These are phyloP conservation scores for Monilinia vaccinii-corymbosi DNA, from an alignment of 2,329 filamentous ascomycete genomes.

Conservation along the genomic window DNA sequence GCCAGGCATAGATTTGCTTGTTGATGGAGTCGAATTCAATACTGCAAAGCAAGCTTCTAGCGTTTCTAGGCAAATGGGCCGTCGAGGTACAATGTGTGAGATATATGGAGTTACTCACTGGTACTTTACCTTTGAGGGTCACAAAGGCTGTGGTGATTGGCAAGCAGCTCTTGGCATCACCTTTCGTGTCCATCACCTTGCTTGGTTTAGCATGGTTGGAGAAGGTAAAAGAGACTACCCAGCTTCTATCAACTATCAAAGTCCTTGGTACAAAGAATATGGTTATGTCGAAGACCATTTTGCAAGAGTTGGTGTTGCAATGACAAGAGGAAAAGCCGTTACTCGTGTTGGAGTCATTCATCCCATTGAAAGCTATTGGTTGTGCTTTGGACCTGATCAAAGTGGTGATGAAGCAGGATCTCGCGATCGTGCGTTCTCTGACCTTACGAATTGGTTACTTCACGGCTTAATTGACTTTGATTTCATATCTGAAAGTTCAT, in stretches of 20 bases:
- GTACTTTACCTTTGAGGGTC: slow-evolving; percentile 29
- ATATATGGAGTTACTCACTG: slow-evolving; percentile 30
- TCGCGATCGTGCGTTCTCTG: slow-evolving; percentile 25
- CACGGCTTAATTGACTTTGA: slow-evolving; percentile 30
- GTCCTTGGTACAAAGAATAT: slow-evolving; percentile 31
- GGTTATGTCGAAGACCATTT: slow-evolving; percentile 29
- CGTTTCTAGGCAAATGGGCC: slow-evolving; percentile 28
- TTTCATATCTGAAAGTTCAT: slow-evolving; percentile 28
- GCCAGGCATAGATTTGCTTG: slow-evolving; percentile 29
- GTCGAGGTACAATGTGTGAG: slow-evolving; percentile 26
- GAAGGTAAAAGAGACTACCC: slow-evolving; percentile 30
- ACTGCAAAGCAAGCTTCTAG: slow-evolving; percentile 29
- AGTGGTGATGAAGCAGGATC: slow-evolving; percentile 21
- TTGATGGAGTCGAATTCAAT: slow-evolving; percentile 28
- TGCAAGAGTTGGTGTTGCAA: slow-evolving; percentile 26
- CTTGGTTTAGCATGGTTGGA: slow-evolving; percentile 30
- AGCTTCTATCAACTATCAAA: slow-evolving; percentile 29
- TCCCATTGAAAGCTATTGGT: slow-evolving; percentile 31
- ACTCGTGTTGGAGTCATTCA: slow-evolving; percentile 29
- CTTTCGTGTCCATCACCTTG: slow-evolving; percentile 28
- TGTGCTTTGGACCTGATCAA: slow-evolving; percentile 27
- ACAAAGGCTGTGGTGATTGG: slow-evolving; percentile 31
- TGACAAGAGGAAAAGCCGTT: slow-evolving; percentile 27
- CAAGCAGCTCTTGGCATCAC: slow-evolving; percentile 30
- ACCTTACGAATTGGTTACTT: slow-evolving; percentile 26